A percentile compares a stretch with the other conserved stretches of the same genome.
Conservation (phyloP, 106 monocot genomes). For the Platanthera zijinensis region DNA sequence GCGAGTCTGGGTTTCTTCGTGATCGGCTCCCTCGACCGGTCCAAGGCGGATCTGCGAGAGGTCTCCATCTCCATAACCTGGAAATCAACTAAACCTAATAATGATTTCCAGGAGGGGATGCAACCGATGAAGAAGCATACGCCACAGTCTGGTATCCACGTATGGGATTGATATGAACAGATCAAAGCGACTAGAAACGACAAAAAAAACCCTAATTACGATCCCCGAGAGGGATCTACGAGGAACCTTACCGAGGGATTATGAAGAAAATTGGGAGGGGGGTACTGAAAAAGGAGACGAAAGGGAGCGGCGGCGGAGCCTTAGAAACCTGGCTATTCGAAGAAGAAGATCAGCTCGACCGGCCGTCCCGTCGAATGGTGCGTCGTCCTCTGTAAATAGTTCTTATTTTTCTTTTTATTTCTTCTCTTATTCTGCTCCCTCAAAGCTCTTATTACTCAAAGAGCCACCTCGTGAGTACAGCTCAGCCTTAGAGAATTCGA, state of each 20-base stretch:
- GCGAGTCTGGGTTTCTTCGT: slow-evolving; percentile 33
- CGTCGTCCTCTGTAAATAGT: not conserved
- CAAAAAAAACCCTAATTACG: not conserved
- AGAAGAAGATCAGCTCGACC: not conserved
- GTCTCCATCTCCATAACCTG: slow-evolving; percentile 41
- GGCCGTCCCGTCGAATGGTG: not conserved
- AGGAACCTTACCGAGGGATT: not conserved
- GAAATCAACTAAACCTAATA: not conserved
- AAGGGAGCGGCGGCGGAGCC: not conserved
- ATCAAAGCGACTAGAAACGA: not conserved
- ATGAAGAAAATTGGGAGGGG: not conserved
- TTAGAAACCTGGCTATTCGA: not conserved
- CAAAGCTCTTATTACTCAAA: too few species aligned
- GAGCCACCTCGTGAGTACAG: too few species aligned
- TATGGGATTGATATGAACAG: not conserved
- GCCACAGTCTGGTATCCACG: not conserved
- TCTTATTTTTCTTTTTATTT: too few species aligned
- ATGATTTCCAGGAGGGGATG: not conserved
- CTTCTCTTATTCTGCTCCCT: too few species aligned
- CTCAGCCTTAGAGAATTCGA: too few species aligned
- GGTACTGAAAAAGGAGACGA: not conserved
- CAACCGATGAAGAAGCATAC: not conserved
- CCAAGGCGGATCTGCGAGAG: slow-evolving; percentile 39
- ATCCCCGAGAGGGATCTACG: not conserved
- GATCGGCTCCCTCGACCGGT: slow-evolving; percentile 20